Evolutionary conservation across 176 grass and related monocot genomes (phyloP).

Genomic region (Musa schizocarpa): DNA sequence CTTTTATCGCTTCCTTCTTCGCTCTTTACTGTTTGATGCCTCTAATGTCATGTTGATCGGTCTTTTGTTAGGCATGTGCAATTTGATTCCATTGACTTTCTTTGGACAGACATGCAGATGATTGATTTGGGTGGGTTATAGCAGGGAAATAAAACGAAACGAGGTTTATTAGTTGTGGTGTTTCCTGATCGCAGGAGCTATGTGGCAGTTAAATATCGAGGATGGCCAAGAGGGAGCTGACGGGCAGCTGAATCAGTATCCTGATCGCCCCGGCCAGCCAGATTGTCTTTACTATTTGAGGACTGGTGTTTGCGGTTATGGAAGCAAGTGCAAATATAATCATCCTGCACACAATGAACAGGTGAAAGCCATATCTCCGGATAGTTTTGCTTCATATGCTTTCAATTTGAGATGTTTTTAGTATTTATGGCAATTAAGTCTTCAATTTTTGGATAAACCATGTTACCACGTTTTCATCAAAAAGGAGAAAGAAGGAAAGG

Average conservation of each 20-base stretch:
- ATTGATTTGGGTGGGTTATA: too few species aligned
- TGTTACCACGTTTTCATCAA: background rate
- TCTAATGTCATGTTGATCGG: background rate
- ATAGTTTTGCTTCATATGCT: too few species aligned
- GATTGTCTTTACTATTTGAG: constrained; percentile 35
- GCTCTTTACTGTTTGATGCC: too few species aligned
- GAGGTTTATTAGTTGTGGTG: background rate
- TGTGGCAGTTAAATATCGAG: constrained; percentile 23
- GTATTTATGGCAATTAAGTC: background rate
- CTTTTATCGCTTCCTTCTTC: too few species aligned
- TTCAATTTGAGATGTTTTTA: too few species aligned
- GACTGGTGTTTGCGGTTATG: constrained; percentile 30
- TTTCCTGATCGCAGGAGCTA: constrained; percentile 15
- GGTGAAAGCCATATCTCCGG: background rate
- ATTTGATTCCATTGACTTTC: too few species aligned
- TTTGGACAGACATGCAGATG: too few species aligned
- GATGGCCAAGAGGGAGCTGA: constrained; percentile 10
- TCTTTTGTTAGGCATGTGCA: background rate
- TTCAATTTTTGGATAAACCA: background rate
- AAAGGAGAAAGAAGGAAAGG: background rate
- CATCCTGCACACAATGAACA: constrained; percentile 26
- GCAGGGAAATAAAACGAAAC: too few species aligned
- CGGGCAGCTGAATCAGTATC: constrained; percentile 18
- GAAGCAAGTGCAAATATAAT: constrained; percentile 37
- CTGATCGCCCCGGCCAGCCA: constrained; percentile 34